These are phyloP conservation scores for Lipomyces sp. DNA, from an alignment of 805 yeast genomes.

Conservation along the genomic window DNA sequence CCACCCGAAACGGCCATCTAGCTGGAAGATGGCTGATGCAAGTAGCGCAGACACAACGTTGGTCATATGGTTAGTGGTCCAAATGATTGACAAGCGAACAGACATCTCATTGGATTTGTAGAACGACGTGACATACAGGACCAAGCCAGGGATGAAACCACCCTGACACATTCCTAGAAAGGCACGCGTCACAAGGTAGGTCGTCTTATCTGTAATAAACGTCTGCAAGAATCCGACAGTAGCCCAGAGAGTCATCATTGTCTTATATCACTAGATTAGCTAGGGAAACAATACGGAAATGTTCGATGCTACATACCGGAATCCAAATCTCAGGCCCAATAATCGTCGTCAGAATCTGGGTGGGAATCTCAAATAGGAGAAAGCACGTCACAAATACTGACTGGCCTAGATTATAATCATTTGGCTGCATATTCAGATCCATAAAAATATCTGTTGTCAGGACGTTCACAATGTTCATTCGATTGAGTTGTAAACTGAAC, in stretches of 20 bases:
- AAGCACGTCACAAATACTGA: conserved; percentile 62
- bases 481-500: conserved; percentile 62
- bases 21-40: conserved; percentile 59
- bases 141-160: conserved; percentile 68
- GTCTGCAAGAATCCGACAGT: conserved; percentile 60
- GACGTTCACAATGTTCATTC: conserved; percentile 63
- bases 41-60: conserved; percentile 54
- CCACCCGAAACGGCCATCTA: conserved; percentile 54
- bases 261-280: conserved; percentile 14
- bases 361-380: conserved; percentile 66
- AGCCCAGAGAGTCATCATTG: conserved; percentile 62
- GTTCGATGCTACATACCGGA: conserved; percentile 53
- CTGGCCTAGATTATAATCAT: conserved; percentile 63
- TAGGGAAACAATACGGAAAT: neutral
- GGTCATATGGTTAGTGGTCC: conserved; percentile 59
- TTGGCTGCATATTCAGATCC: conserved; percentile 58
- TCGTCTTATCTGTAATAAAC: conserved; percentile 49
- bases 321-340: conserved; percentile 70
- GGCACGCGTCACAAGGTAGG: conserved; percentile 56
- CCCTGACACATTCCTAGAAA: conserved; percentile 66
- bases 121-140: conserved; percentile 68
- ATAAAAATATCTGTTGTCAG: conserved; percentile 59
- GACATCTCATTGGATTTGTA: conserved; percentile 64
- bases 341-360: conserved; percentile 66
- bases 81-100: conserved; percentile 61